Percentiles rank a stretch among this genome's conserved stretches.
These are phyloP conservation scores for Spizellomyces sp. DNA, from an alignment of 192 early-diverging fungal genomes.

Conservation along the genomic window DNA sequence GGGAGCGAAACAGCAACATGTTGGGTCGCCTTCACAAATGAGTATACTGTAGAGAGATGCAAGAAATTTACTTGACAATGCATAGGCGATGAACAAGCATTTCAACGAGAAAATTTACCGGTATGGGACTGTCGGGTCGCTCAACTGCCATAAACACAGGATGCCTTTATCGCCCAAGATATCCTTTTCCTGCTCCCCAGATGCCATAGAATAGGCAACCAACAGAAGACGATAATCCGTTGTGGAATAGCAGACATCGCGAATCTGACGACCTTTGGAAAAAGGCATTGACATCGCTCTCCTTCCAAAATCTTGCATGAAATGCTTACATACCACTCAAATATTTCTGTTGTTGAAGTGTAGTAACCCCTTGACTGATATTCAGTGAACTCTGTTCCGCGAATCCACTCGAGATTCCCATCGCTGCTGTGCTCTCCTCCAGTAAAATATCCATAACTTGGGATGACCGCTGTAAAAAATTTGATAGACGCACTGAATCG, in stretches of 20 bases:
- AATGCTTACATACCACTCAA: no score
- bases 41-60: slow-evolving; percentile 30
- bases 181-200: background rate
- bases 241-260: slow-evolving; percentile 28
- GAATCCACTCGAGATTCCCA: slow-evolving; percentile 25
- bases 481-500: slow-evolving; percentile 35
- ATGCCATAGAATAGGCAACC: slow-evolving; percentile 17
- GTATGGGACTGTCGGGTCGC: slow-evolving; percentile 34
- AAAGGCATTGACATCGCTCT: background rate
- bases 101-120: slow-evolving; percentile 24
- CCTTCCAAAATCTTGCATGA: no score
- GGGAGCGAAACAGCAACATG: slow-evolving; percentile 23
- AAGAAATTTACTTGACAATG: no score
- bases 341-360: background rate
- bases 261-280: slow-evolving; percentile 19
- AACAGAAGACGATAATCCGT: slow-evolving; percentile 35
- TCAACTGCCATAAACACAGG: slow-evolving; percentile 41
- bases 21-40: slow-evolving; percentile 35
- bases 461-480: slow-evolving; percentile 38
- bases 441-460: slow-evolving; percentile 50
- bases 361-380: slow-evolving; percentile 41
- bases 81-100: no score
- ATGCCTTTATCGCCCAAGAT: slow-evolving; percentile 22
- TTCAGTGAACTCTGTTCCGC: slow-evolving; percentile 10
- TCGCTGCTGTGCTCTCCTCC: slow-evolving; percentile 39